Evolutionary conservation across 495 filamentous ascomycete species (phyloP).

Genomic region (Penicillium verhagenii): DNA sequence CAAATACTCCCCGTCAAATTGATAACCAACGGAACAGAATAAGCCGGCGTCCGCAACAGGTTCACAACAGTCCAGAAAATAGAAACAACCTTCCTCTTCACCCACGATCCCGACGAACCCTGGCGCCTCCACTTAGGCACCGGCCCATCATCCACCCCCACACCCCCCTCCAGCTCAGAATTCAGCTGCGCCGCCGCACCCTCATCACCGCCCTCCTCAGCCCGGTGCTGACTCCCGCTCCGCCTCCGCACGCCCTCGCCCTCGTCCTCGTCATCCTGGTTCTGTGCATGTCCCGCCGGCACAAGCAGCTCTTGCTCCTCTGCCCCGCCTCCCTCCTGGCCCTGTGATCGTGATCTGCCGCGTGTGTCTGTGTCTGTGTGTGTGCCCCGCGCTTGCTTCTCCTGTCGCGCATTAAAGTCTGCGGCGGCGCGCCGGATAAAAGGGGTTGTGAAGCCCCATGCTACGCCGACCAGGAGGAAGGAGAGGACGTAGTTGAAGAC

Average conservation of each 20-base stretch:
- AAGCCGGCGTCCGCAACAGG: conserved; percentile 74
- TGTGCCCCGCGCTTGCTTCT: conserved; percentile 16
- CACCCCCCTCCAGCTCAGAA: conserved; percentile 4
- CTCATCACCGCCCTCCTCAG: neutral
- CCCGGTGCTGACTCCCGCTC: conserved; percentile 16
- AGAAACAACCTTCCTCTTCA: conserved; percentile 54
- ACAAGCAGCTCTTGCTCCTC: conserved; percentile 26
- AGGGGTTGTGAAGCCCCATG: conserved; percentile 70
- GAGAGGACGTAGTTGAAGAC: conserved; percentile 78
- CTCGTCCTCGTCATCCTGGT: conserved; percentile 4
- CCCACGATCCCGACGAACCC: conserved; percentile 32
- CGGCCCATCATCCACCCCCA: conserved; percentile 22
- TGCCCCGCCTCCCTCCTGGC: neutral
- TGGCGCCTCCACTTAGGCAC: conserved; percentile 27
- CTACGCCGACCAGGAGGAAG: conserved; percentile 87
- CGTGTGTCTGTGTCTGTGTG: conserved; percentile 5
- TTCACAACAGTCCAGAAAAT: conserved; percentile 73
- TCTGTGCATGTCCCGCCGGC: neutral
- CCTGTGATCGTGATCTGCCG: conserved; percentile 10
- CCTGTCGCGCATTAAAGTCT: conserved; percentile 55
- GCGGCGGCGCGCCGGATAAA: conserved; percentile 60
- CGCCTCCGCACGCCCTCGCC: conserved; percentile 15
- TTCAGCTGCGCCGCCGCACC: neutral
- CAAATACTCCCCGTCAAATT: conserved; percentile 95
- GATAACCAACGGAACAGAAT: conserved; percentile 79